Conservation (phyloP, 2,329 filamentous ascomycete species). For the Calycina herbarum region DNA sequence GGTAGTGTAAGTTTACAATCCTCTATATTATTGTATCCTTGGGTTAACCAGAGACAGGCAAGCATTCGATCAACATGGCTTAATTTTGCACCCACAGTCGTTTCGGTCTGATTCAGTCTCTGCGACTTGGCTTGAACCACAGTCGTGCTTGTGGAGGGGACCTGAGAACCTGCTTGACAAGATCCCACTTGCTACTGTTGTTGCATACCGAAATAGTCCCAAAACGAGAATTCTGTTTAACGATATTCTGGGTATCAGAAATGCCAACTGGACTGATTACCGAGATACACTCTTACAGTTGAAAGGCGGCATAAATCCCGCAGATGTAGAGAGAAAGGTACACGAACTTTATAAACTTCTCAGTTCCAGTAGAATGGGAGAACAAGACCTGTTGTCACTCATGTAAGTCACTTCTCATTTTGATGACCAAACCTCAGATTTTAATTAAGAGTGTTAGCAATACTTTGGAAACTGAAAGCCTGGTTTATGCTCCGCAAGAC, state of each 20-base stretch:
- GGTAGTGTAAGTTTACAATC: conserved; percentile 15
- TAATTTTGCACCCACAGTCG: conserved; percentile 21
- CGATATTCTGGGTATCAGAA: conserved; percentile 20
- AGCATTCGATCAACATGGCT: conserved; percentile 7
- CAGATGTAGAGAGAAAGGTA: conserved; percentile 6
- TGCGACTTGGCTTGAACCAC: conserved; percentile 19
- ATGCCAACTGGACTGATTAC: conserved; percentile 25
- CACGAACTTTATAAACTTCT: background rate
- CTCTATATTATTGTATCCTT: background rate
- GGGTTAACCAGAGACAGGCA: conserved; percentile 9
- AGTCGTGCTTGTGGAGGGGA: conserved; percentile 22
- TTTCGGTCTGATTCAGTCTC: conserved; percentile 13
- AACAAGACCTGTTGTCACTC: background rate
- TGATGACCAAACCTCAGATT: background rate
- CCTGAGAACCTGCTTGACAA: conserved; percentile 22
- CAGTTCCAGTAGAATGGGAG: background rate
- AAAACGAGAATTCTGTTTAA: conserved; percentile 18
- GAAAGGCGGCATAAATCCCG: background rate
- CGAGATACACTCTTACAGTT: conserved; percentile 16
- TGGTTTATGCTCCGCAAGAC: conserved; percentile 19
- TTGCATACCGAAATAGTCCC: conserved; percentile 20
- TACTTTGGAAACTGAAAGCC: conserved; percentile 17
- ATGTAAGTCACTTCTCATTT: background rate
- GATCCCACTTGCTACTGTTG: conserved; percentile 16
- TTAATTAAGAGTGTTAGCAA: background rate